phyloP scores from a whole-genome alignment of 2,329 filamentous ascomycete genomes.

The Xylariaceae sp. region DNA sequence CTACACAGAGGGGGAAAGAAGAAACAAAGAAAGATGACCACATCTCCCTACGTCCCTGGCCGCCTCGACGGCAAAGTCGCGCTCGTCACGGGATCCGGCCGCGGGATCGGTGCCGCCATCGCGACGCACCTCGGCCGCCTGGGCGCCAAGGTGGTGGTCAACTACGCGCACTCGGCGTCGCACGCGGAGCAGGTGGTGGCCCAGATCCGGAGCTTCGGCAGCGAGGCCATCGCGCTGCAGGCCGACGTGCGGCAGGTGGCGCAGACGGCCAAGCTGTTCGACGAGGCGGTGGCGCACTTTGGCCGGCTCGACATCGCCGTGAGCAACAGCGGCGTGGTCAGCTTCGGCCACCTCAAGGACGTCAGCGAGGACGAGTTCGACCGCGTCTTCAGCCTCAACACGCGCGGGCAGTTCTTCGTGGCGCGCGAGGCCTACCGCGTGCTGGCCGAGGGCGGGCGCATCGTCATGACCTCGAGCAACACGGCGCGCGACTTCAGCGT shows the following conservation, averaged over 20 bases:
- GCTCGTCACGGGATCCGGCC: slow-evolving; percentile 33
- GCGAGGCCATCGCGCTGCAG: slow-evolving; percentile 56
- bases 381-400: slow-evolving; percentile 62
- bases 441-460: slow-evolving; percentile 58
- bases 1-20: no score
- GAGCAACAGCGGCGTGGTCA: slow-evolving; percentile 63
- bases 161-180: slow-evolving; percentile 58
- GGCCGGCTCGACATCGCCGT: slow-evolving; percentile 63
- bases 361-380: slow-evolving; percentile 65
- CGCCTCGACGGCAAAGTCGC: slow-evolving; percentile 14
- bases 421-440: slow-evolving; percentile 63
- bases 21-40: slow-evolving; percentile 1
- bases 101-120: slow-evolving; percentile 61
- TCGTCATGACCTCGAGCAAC: slow-evolving; percentile 69
- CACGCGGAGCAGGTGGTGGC: slow-evolving; percentile 59
- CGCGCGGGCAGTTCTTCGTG: slow-evolving; percentile 65
- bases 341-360: slow-evolving; percentile 61
- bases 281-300: slow-evolving; percentile 53
- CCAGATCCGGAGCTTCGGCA: slow-evolving; percentile 56
- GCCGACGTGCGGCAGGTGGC: slow-evolving; percentile 60
- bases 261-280: slow-evolving; percentile 57
- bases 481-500: slow-evolving; percentile 60
- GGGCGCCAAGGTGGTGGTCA: slow-evolving; percentile 59
- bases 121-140: slow-evolving; percentile 57
- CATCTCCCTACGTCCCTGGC: slow-evolving; percentile 5